Evolutionary conservation across 2,329 filamentous ascomycete genomes (phyloP).

Genomic region (Stagonosporopsis rhizophila): DNA sequence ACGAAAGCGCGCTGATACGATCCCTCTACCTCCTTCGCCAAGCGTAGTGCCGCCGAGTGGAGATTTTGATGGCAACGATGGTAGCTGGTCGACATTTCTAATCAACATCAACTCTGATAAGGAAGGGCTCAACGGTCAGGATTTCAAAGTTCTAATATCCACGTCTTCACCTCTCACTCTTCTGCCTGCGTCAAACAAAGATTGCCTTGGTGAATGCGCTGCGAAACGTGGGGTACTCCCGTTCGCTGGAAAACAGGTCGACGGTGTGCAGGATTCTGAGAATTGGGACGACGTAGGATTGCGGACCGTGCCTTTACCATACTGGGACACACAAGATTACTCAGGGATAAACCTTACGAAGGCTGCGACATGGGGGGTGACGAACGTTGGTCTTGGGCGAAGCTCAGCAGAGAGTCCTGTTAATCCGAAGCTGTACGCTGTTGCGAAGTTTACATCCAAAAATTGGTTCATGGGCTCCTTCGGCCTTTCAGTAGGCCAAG

Average conservation of each 20-base stretch:
- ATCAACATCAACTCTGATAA: constrained; percentile 47
- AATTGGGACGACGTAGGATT: constrained; percentile 27
- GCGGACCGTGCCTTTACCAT: constrained; percentile 27
- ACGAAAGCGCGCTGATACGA: constrained; percentile 31
- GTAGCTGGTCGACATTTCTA: constrained; percentile 52
- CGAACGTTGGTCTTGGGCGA: constrained; percentile 39
- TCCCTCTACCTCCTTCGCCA: constrained; percentile 20
- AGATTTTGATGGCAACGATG: constrained; percentile 50
- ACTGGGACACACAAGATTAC: constrained; percentile 24
- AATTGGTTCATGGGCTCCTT: constrained; percentile 45
- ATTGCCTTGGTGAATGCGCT: constrained; percentile 40
- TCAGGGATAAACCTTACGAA: constrained; percentile 7
- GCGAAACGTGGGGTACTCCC: constrained; percentile 36
- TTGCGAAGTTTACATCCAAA: constrained; percentile 20
- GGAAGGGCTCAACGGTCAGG: constrained; percentile 38
- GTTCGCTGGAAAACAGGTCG: constrained; percentile 24
- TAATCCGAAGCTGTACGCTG: constrained; percentile 29
- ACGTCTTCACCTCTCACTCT: constrained; percentile 37
- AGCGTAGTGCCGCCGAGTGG: constrained; percentile 28
- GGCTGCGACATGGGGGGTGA: constrained; percentile 27
- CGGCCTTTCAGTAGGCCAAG: constrained; percentile 29
- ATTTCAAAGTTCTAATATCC: constrained; percentile 46
- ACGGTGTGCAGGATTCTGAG: constrained; percentile 29
- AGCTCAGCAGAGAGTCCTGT: constrained; percentile 24
- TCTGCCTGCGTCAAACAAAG: constrained; percentile 35